phyloP scores from a whole-genome alignment of 2,329 filamentous ascomycete genomes.

The Fusarium nanum region DNA sequence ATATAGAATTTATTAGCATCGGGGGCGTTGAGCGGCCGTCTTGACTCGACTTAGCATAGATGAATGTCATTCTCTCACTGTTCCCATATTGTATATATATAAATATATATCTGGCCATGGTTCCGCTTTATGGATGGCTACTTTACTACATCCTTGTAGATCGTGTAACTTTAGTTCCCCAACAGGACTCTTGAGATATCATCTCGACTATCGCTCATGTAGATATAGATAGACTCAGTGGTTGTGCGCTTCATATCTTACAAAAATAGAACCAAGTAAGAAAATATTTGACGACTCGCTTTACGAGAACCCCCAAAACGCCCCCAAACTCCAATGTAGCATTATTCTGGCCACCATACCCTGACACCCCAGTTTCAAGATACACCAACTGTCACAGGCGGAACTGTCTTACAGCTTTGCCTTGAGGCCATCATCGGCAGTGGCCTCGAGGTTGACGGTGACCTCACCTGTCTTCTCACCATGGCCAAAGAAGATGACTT shows the following conservation, averaged over 20 bases:
- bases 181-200: background rate
- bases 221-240: slow-evolving; percentile 1
- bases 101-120: background rate
- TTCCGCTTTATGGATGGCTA: background rate
- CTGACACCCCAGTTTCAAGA: background rate
- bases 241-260: slow-evolving; percentile 17
- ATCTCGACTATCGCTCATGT: slow-evolving; percentile 1
- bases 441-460: slow-evolving; percentile 87
- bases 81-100: background rate
- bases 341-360: background rate
- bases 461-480: slow-evolving; percentile 81
- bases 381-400: background rate
- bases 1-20: background rate
- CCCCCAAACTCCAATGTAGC: slow-evolving; percentile 38
- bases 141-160: background rate
- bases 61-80: background rate
- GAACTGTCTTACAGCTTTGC: slow-evolving; percentile 53
- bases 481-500: slow-evolving; percentile 98
- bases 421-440: slow-evolving; percentile 62
- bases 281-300: slow-evolving; percentile 17
- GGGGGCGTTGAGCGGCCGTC: background rate
- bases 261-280: slow-evolving; percentile 10
- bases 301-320: slow-evolving; percentile 34
- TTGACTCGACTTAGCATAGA: background rate
- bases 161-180: slow-evolving; percentile 3